Conservation (phyloP, 345 rosid genomes). For the Moringa oleifera region DNA sequence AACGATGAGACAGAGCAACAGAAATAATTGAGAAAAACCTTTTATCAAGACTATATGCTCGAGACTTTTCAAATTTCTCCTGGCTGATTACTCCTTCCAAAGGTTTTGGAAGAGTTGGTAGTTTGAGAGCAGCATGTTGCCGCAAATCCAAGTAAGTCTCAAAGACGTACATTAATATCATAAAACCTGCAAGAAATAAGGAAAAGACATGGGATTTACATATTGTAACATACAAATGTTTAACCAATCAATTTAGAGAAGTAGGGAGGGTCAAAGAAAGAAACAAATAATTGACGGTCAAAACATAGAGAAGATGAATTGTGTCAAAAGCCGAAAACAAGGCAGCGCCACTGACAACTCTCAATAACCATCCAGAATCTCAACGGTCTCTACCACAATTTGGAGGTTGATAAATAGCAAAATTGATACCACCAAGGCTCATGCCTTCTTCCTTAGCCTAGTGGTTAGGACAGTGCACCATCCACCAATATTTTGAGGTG, state of each 20-base stretch:
- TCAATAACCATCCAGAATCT: not conserved
- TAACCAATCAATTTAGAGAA: not conserved
- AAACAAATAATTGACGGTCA: not conserved
- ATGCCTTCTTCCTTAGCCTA: too few species aligned
- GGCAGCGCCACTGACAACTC: not conserved
- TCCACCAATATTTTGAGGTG: too few species aligned
- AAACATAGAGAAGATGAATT: not conserved
- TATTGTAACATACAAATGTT: not conserved
- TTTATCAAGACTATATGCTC: slow-evolving; percentile 95
- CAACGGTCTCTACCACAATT: too few species aligned
- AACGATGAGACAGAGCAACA: slow-evolving; percentile 1
- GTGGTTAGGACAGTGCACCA: too few species aligned
- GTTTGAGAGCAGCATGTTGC: slow-evolving; percentile 76
- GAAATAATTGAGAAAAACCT: slow-evolving; percentile 44
- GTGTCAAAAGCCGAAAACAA: not conserved
- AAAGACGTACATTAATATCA: slow-evolving; percentile 82
- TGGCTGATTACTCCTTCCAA: slow-evolving; percentile 89
- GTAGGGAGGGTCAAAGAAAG: not conserved
- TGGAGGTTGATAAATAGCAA: not conserved
- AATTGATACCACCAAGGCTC: not conserved
- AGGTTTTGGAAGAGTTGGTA: slow-evolving; percentile 81
- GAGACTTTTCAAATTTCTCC: slow-evolving; percentile 86
- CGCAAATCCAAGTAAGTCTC: slow-evolving; percentile 87
- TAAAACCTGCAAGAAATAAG: slow-evolving; percentile 55
- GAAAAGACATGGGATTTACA: not conserved